These are phyloP conservation scores for Massariosphaeria phaeospora DNA, from an alignment of 495 filamentous ascomycete genomes.

Conservation along the genomic window DNA sequence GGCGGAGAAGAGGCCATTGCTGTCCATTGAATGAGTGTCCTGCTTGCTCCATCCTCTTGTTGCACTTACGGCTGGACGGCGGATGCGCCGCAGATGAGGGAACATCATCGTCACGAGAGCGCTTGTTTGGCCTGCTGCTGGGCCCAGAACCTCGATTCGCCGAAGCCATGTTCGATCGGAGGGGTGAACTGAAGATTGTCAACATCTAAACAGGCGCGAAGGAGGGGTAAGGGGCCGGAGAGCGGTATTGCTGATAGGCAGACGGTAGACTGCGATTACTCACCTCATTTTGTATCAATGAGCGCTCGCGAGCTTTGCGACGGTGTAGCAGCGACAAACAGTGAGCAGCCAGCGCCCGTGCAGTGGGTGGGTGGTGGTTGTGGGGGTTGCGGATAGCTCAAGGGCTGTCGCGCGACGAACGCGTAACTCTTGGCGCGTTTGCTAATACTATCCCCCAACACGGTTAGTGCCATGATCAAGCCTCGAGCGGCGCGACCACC, in stretches of 20 bases:
- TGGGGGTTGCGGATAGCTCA: not conserved
- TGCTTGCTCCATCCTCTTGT: not conserved
- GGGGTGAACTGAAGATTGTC: slow-evolving; percentile 59
- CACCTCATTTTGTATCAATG: slow-evolving; percentile 39
- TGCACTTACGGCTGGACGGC: slow-evolving; percentile 67
- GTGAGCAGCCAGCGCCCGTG: no score
- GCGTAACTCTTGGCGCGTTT: not conserved
- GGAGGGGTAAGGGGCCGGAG: slow-evolving; percentile 8
- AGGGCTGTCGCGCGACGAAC: not conserved
- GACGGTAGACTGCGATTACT: not conserved
- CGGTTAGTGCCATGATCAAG: not conserved
- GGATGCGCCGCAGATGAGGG: slow-evolving; percentile 62
- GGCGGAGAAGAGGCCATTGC: slow-evolving; percentile 52
- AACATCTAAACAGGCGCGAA: not conserved
- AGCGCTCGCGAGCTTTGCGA: not conserved
- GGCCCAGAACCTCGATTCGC: slow-evolving; percentile 68
- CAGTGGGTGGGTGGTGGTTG: no score
- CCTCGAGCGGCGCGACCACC: not conserved
- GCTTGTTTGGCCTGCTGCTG: slow-evolving; percentile 64
- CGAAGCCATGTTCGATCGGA: slow-evolving; percentile 76
- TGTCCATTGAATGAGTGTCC: slow-evolving; percentile 30
- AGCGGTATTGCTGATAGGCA: not conserved
- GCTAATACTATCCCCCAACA: not conserved
- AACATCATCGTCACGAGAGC: slow-evolving; percentile 71
- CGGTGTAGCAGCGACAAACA: not conserved